Evolutionary conservation across 306 rosid genomes (phyloP).

Genomic region (Cicer cuneatum): DNA sequence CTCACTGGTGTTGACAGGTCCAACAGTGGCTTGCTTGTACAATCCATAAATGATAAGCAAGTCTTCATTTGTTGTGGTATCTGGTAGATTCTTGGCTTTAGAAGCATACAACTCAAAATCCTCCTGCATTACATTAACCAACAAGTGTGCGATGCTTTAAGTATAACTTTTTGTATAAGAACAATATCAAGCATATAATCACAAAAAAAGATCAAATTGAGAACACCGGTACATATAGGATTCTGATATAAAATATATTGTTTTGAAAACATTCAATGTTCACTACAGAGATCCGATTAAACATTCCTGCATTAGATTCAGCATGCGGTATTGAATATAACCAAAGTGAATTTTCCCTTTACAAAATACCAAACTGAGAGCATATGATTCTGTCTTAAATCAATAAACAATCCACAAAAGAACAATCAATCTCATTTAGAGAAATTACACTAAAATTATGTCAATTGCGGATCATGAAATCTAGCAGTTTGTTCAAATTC

Average conservation of each 20-base stretch:
- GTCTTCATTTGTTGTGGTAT: conserved; percentile 66
- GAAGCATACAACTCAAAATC: conserved; percentile 87
- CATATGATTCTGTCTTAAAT: conserved; percentile 5
- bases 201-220: conserved; percentile 7
- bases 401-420: not conserved
- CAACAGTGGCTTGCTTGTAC: conserved; percentile 92
- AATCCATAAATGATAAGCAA: conserved; percentile 88
- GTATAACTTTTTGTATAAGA: not conserved
- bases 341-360: not conserved
- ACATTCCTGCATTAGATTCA: conserved; percentile 11
- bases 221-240: not conserved
- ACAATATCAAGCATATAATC: not conserved
- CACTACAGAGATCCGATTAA: conserved; percentile 1
- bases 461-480: no score
- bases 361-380: not conserved
- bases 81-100: conserved; percentile 82
- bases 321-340: conserved; percentile 1
- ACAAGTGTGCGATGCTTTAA: conserved; percentile 17
- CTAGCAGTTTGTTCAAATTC: no score
- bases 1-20: conserved; percentile 79
- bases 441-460: no score
- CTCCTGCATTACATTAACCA: conserved; percentile 65
- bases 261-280: not conserved
- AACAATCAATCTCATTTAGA: conserved; percentile 8
- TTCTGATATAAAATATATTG: conserved; percentile 12